Percentiles rank a stretch among this genome's conserved stretches.
Evolutionary conservation across 2,329 filamentous ascomycete genomes (phyloP).

Genomic region (Sclerotinia minor): DNA sequence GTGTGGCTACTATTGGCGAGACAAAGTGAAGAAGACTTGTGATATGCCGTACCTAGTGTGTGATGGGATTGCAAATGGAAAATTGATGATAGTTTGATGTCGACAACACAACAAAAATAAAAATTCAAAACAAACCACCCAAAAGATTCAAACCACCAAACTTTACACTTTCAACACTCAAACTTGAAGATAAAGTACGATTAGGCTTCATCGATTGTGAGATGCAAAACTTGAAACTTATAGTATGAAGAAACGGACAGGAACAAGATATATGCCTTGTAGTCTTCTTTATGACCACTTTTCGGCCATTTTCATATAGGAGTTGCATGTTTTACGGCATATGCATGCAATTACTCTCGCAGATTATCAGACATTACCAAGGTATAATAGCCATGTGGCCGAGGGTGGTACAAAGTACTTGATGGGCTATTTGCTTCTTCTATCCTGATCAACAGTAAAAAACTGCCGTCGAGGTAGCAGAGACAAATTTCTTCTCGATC

Average conservation of each 20-base stretch:
- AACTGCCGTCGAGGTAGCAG: background rate
- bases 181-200: slow-evolving; percentile 6
- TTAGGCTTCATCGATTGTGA: background rate
- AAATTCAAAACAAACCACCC: slow-evolving; percentile 1
- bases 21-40: background rate
- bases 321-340: background rate
- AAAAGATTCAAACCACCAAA: slow-evolving; percentile 5
- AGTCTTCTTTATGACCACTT: background rate
- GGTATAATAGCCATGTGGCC: background rate
- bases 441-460: background rate
- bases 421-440: slow-evolving; percentile 9
- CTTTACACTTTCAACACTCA: background rate
- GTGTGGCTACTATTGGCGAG: background rate
- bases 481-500: background rate
- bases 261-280: background rate
- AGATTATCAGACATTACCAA: background rate
- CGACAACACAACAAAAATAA: slow-evolving; percentile 1
- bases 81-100: slow-evolving; percentile 5
- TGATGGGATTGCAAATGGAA: background rate
- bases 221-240: background rate
- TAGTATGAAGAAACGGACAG: background rate
- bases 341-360: background rate
- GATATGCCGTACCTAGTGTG: background rate
- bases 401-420: background rate
- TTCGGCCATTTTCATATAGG: background rate